These are phyloP conservation scores for Amphichorda felina DNA, from an alignment of 2,329 filamentous ascomycete species.

Conservation along the genomic window DNA sequence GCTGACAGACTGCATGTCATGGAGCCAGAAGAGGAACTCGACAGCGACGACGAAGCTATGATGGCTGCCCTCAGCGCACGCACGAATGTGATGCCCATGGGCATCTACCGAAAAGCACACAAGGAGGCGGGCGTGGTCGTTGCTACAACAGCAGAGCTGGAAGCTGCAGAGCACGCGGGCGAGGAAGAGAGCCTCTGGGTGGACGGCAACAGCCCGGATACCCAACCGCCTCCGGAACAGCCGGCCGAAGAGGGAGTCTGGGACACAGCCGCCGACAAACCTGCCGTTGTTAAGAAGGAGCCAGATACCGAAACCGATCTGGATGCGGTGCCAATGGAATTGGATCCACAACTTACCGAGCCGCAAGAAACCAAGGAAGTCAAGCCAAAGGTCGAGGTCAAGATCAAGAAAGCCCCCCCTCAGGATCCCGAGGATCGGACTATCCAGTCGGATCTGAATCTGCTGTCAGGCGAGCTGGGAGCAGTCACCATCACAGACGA, in stretches of 20 bases:
- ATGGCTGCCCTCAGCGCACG: slow-evolving; percentile 18
- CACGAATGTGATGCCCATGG: slow-evolving; percentile 34
- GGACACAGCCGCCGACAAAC: slow-evolving; percentile 21
- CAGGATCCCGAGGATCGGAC: slow-evolving; percentile 25
- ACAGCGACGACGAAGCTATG: slow-evolving; percentile 31
- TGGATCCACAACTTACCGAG: slow-evolving; percentile 2
- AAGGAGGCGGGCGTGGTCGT: slow-evolving; percentile 41
- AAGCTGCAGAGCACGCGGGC: slow-evolving; percentile 36
- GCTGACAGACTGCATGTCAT: slow-evolving; percentile 40
- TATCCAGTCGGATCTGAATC: slow-evolving; percentile 26
- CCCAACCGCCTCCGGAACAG: slow-evolving; percentile 13
- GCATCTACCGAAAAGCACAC: slow-evolving; percentile 41
- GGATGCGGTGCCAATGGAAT: slow-evolving; percentile 4
- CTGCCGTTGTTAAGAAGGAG: slow-evolving; percentile 8
- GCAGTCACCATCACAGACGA: slow-evolving; percentile 19
- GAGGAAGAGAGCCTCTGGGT: slow-evolving; percentile 29
- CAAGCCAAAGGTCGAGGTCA: slow-evolving; percentile 12
- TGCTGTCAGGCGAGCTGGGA: slow-evolving; percentile 30
- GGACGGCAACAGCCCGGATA: slow-evolving; percentile 10
- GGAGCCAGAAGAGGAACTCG: slow-evolving; percentile 29
- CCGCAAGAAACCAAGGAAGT: slow-evolving; percentile 2
- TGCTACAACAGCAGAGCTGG: slow-evolving; percentile 44
- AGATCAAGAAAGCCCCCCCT: slow-evolving; percentile 10
- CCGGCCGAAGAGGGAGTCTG: slow-evolving; percentile 28
- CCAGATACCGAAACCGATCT: slow-evolving; percentile 5